Conservation (phyloP, 805 yeast genomes). For the Ogataea populi-albae region DNA sequence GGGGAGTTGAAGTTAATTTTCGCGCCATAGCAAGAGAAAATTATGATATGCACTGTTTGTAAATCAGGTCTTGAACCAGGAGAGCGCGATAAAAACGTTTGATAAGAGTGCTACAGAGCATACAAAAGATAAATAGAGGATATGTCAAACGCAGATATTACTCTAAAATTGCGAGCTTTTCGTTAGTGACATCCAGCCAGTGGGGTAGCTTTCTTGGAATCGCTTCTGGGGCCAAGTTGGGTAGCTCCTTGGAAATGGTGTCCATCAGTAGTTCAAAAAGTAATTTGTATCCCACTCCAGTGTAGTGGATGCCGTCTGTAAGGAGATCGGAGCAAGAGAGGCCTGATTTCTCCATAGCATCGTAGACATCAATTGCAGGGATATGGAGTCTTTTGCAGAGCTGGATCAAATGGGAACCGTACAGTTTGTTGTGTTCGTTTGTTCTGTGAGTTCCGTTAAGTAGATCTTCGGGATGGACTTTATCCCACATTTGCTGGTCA, state of each 20-base stretch:
- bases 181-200: slow-evolving; percentile 19
- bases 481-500: slow-evolving; percentile 43
- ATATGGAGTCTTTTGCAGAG: slow-evolving; percentile 47
- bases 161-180: slow-evolving; percentile 7
- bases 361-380: slow-evolving; percentile 58
- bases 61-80: no score
- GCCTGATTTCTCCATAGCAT: slow-evolving; percentile 22
- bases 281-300: slow-evolving; percentile 35
- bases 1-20: no score
- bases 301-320: slow-evolving; percentile 44
- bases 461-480: slow-evolving; percentile 33
- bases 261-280: slow-evolving; percentile 32
- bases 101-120: no score
- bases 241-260: slow-evolving; percentile 33
- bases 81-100: no score
- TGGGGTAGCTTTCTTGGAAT: slow-evolving; percentile 22
- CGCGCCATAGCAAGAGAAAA: no score
- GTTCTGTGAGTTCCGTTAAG: slow-evolving; percentile 43
- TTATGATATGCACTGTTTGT: no score
- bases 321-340: slow-evolving; percentile 34
- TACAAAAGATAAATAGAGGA: no score
- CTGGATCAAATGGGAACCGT: slow-evolving; percentile 47
- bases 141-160: no score
- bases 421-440: slow-evolving; percentile 42
- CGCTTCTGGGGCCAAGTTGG: slow-evolving; percentile 24